Percentiles rank a stretch among this genome's conserved stretches.
phyloP scores from a whole-genome alignment of 305 asterid species.

The Fraxinus baroniana region DNA sequence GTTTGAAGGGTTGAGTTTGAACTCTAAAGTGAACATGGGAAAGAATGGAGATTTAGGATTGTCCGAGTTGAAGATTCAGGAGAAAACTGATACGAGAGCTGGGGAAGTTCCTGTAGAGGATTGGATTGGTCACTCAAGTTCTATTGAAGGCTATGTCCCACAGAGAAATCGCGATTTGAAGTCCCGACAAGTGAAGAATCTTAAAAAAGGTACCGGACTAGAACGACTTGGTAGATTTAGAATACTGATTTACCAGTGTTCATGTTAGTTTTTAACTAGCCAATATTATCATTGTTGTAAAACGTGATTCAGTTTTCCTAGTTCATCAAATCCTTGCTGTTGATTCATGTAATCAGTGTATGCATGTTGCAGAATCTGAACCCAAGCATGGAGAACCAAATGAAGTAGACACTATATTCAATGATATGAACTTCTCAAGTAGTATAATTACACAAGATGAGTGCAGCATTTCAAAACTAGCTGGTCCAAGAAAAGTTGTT shows the following conservation, averaged over 20 bases:
- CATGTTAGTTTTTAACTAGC: not conserved
- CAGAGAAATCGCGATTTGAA: conserved; percentile 38
- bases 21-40: conserved; percentile 43
- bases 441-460: conserved; percentile 58
- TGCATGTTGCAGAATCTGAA: conserved; percentile 48
- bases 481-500: conserved; percentile 25
- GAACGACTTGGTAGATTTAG: conserved; percentile 26
- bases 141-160: conserved; percentile 94
- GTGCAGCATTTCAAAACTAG: conserved; percentile 50
- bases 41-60: conserved; percentile 50
- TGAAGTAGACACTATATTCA: conserved; percentile 31
- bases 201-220: conserved; percentile 37
- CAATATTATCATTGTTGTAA: not conserved
- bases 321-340: conserved; percentile 1
- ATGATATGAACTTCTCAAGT: conserved; percentile 59
- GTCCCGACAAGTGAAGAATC: conserved; percentile 24
- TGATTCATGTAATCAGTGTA: conserved; percentile 25
- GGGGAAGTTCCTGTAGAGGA: conserved; percentile 73
- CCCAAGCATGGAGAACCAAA: conserved; percentile 27
- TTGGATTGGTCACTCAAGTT: conserved; percentile 88
- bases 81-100: conserved; percentile 45
- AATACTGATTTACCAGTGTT: not conserved
- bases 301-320: not conserved
- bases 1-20: conserved; percentile 38
- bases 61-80: conserved; percentile 64